These are phyloP conservation scores for Yamadazyma paraphyllophila DNA, from an alignment of 805 yeast genomes.

Conservation along the genomic window DNA sequence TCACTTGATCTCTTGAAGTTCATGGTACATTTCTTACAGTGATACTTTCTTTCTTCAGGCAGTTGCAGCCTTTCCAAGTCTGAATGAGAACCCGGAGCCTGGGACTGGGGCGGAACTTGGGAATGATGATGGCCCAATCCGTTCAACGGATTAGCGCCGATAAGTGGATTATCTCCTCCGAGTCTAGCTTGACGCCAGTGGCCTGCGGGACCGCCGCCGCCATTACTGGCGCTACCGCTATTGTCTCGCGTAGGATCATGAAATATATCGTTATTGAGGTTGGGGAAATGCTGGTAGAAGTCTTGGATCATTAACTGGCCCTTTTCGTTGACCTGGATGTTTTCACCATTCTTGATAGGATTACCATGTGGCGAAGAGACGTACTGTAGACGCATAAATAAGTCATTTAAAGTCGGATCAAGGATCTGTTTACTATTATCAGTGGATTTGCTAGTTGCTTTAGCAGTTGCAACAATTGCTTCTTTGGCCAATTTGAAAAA, in stretches of 20 bases:
- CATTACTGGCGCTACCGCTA: not conserved
- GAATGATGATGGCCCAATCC: not conserved
- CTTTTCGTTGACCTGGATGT: conserved; percentile 34
- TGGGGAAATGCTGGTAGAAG: conserved; percentile 43
- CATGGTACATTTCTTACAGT: conserved; percentile 60
- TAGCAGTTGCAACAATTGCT: conserved; percentile 53
- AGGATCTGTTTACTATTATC: conserved; percentile 48
- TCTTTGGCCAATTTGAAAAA: conserved; percentile 61
- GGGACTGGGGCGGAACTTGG: not conserved
- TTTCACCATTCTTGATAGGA: conserved; percentile 33
- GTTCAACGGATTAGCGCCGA: conserved; percentile 6
- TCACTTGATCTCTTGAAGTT: conserved; percentile 68
- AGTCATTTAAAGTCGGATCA: conserved; percentile 62
- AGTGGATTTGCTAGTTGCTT: conserved; percentile 44
- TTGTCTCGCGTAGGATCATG: conserved; percentile 8
- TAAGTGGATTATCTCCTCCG: conserved; percentile 13
- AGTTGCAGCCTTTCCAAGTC: not conserved
- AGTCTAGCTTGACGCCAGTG: conserved; percentile 6
- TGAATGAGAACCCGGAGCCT: not conserved
- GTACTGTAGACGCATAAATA: conserved; percentile 58
- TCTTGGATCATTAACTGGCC: conserved; percentile 44
- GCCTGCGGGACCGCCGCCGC: conserved; percentile 3
- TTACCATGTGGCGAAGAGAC: conserved; percentile 60
- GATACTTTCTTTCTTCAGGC: conserved; percentile 37
- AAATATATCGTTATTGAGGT: conserved; percentile 41